Evolutionary conservation across 768 basidiomycete genomes (phyloP), one percentile per base, ranked within the genome.

Genomic region (Candolleomyces aberdarensis): DNA sequence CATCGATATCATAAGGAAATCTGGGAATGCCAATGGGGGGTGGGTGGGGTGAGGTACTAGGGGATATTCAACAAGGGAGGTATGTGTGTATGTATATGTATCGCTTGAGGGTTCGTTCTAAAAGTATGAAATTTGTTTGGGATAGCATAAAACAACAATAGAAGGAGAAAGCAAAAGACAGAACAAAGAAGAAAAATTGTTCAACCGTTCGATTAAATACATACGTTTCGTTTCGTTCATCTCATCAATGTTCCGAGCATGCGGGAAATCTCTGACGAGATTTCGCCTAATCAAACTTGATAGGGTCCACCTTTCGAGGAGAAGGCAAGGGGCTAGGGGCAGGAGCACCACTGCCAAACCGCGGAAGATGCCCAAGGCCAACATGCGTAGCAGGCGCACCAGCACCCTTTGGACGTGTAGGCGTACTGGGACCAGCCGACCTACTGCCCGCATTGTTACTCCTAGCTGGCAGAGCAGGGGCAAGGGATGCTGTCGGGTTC

Each of bases 271-370:
- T 36, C 36, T 36, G 36, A 36, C 2, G 8, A 6, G 8, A 5
- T 36, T 36, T 36, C 36, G 44, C 67, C 56, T 69, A 65, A 56
- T 72, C 70, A 63, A 74, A 74, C 50, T 68, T 72, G 40, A 64
- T 57, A 51, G 68, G 66, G 53, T 72, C 70, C 20, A 69, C 55
- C 49, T 61, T 67, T 63, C 67, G 70, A 10, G 79, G 77, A 19
- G 76, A 71, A 26, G 81, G 83, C 46, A 82, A 19, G 11, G 14
- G 64, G n/a, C 56, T 61, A n/a, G 76, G 76, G 9, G 70, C 57
- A n/a, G 76, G 76, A 9, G 70, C 57, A 26, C 63, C 60, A 31
- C 47, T 59, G 19, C 63, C 53, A 22, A 62, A 58, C 20, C 71
- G 66, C 57, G 36, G 36, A 36, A 36, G 36, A 36, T 36, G 36